Evolutionary conservation across 2,329 filamentous ascomycete species (phyloP), one percentile per base, ranked within the genome.

Genomic region (Hypoxylon sp.): DNA sequence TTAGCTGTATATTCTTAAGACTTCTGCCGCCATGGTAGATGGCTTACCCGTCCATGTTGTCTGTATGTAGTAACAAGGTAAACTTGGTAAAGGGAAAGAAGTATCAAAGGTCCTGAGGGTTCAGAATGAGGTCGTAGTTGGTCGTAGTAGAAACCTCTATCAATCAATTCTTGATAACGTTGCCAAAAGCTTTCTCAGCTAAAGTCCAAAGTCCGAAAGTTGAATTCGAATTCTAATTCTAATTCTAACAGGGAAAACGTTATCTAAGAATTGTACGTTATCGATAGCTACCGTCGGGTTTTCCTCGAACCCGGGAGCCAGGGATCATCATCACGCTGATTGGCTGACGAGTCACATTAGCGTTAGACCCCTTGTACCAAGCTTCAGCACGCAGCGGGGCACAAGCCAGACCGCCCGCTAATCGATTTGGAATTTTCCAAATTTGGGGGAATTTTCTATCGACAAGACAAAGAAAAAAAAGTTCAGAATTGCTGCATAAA

Each of bases 21-120:
- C 19, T 27, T 3, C 7, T 5, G 14, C 3, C 12, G 51, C n/a
- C n/a, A 6, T 11, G 21, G 0, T 8, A 19, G n/a, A 45, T 12
- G 12, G 11, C 74, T 39, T 73, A 75, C 74, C 72, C 72, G 39
- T 75, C 74, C 74, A 75, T 75, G 29, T 55, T 73, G 65, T 67
- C 16, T 54, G 37, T 34, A 8, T 29, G 16, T 29, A 19, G 6
- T 27, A 39, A 29, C 4, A 9, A 2, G n/a, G 12, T 23, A n/a
- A 23, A 11, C 12, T 43, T 11, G 6, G 48, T 21, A 8, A 29
- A 34, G 9, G 2, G 4, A 14, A 12, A 12, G 9, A 5, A 34
- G 19, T 25, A 16, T 27, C 6, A 45, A 27, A 45, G 7, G 5
- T 11, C 3, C 27, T 14, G 14, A 6, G n/a, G 9, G 11, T 25